Conservation (phyloP, 805 yeast species). For the Wickerhamiella dianesei region DNA sequence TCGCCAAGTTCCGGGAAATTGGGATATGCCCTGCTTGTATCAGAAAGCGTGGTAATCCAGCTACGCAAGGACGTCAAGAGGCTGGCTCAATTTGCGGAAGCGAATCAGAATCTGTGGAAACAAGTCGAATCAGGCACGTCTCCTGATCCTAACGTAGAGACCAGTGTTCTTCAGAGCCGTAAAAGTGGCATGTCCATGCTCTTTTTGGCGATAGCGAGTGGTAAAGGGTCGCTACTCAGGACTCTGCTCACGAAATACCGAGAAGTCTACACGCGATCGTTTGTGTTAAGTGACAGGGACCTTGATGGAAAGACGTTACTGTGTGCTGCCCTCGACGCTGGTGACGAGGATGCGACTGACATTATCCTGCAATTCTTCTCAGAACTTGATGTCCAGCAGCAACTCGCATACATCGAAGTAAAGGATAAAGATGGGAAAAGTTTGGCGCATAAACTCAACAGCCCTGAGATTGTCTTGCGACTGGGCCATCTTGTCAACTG, state of each 20-base stretch:
- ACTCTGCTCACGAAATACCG: constrained; percentile 27
- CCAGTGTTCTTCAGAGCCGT: constrained; percentile 17
- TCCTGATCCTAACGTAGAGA: background rate
- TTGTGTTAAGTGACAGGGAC: constrained; percentile 49
- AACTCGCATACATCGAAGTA: constrained; percentile 39
- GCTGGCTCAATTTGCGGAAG: constrained; percentile 31
- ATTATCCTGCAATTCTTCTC: constrained; percentile 35
- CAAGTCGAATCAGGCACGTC: constrained; percentile 23
- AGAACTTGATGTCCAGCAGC: constrained; percentile 33
- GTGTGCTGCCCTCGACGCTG: constrained; percentile 46
- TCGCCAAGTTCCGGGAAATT: constrained; percentile 9
- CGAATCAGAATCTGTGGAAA: constrained; percentile 43
- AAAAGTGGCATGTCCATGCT: constrained; percentile 56
- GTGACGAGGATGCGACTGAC: constrained; percentile 34
- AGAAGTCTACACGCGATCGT: constrained; percentile 47
- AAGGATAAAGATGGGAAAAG: constrained; percentile 58
- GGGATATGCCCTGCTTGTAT: constrained; percentile 59
- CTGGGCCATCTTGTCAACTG: constrained; percentile 57
- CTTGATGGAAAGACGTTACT: constrained; percentile 43
- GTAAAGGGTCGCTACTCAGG: constrained; percentile 33
- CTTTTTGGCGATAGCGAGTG: constrained; percentile 43
- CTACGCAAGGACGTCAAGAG: constrained; percentile 33
- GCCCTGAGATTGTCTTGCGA: constrained; percentile 34
- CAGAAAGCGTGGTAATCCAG: constrained; percentile 68
- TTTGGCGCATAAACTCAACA: constrained; percentile 39